Evolutionary conservation across 2,329 filamentous ascomycete species (phyloP).

Genomic region (Geoglossum cookeanum): DNA sequence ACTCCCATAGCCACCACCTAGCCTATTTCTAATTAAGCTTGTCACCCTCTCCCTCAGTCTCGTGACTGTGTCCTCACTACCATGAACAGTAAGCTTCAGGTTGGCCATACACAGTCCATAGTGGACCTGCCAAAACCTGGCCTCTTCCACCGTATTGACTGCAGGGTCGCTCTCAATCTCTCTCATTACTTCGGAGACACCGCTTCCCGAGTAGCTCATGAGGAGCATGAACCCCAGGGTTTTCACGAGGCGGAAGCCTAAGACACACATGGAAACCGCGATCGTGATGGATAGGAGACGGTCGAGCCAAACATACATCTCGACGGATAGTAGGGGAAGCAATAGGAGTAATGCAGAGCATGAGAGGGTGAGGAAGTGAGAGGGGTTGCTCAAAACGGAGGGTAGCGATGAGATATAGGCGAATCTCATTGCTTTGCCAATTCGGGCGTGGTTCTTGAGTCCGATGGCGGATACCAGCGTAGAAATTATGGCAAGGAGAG

Average conservation of each 20-base stretch:
- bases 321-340: conserved; percentile 61
- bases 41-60: conserved; percentile 59
- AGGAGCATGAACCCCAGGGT: conserved; percentile 85
- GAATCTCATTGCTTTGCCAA: conserved; percentile 79
- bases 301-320: conserved; percentile 72
- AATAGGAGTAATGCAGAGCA: conserved; percentile 67
- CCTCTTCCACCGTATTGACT: conserved; percentile 65
- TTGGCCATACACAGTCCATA: conserved; percentile 95
- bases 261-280: conserved; percentile 68
- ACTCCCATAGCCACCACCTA: conserved; percentile 78
- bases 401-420: conserved; percentile 66
- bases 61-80: conserved; percentile 49
- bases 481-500: conserved; percentile 60
- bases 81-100: conserved; percentile 50
- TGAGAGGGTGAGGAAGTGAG: conserved; percentile 80
- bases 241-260: conserved; percentile 67
- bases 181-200: conserved; percentile 55
- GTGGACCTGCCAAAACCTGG: conserved; percentile 96
- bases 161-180: conserved; percentile 69
- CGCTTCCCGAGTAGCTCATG: conserved; percentile 57
- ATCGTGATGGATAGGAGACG: conserved; percentile 63
- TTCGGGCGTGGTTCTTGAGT: conserved; percentile 76
- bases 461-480: conserved; percentile 76
- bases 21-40: conserved; percentile 61
- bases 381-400: conserved; percentile 79